Evolutionary conservation across 179 eudicot species (phyloP), one percentile per base, ranked within the genome.

Genomic region (Nepenthes alata): DNA sequence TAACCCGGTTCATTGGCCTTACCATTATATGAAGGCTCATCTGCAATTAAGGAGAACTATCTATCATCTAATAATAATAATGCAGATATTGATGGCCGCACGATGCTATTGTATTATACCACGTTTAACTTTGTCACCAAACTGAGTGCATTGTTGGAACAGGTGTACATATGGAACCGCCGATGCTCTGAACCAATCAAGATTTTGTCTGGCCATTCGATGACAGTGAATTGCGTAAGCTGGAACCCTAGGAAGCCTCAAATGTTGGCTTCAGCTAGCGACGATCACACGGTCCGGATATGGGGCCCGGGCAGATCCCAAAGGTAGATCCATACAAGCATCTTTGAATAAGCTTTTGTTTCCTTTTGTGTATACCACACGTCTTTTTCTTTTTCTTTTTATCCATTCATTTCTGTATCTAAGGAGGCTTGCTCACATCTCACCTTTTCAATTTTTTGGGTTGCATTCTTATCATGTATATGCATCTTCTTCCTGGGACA

Each of bases 181-280:
- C 74, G 65, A 66, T 73, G 67, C 41, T 75, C 88, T 34, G 63
- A 68, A 53, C 98, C 96, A 0, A 75, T 93, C 25, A 93, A 80
- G 77, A 75, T 85, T 53, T 65, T 93, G 49, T 77, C 80, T 3
- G 98, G 98, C 35, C 98, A 93, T 64, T 69, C 70, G 4, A 79
- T 65, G 86, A 89, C 93, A 1, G 98, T 93, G 53, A 93, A 93
- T 64, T 86, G 86, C 25, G 98, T 93, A 52, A 89, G 95, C 76
- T 93, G 98, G 97, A 93, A 89, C 66, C 93, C 93, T 1, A 71
- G 13, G 66, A 81, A 77, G 75, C 90, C 83, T 15, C 73, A 72
- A 38, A 80, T 93, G 88, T 67, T 93, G 78, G 98, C 98, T 66
- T 93, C 98, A 35, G 98, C 95, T 10, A 89, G 98, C 57, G 97